Conservation (phyloP, 2,329 filamentous ascomycete species). For the Sclerotinia glacialis region DNA sequence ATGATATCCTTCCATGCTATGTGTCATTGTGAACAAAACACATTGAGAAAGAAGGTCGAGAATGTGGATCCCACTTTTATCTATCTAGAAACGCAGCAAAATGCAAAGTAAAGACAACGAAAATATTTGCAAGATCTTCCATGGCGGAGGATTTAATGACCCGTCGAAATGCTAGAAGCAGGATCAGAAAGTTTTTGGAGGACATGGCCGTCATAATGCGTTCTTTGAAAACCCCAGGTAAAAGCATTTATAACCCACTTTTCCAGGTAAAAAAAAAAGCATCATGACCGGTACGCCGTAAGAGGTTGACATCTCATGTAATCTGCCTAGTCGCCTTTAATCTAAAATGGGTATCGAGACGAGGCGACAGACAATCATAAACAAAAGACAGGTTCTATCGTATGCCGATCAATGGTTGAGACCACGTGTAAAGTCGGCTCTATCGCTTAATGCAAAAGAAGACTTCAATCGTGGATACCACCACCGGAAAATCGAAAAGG, state of each 20-base stretch:
- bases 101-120: constrained; percentile 31
- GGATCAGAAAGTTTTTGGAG: constrained; percentile 32
- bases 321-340: constrained; percentile 37
- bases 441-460: constrained; percentile 34
- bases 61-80: constrained; percentile 36
- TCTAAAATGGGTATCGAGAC: constrained; percentile 40
- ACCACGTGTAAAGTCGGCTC: constrained; percentile 32
- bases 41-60: constrained; percentile 23
- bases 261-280: constrained; percentile 36
- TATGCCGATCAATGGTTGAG: constrained; percentile 40
- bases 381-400: constrained; percentile 43
- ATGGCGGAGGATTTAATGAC: constrained; percentile 28
- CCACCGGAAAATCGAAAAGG: constrained; percentile 38
- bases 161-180: constrained; percentile 32
- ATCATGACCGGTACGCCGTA: constrained; percentile 39
- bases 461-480: constrained; percentile 33
- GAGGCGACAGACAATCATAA: constrained; percentile 35
- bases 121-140: constrained; percentile 36
- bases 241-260: constrained; percentile 14
- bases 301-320: constrained; percentile 36
- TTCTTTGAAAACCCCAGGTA: constrained; percentile 33
- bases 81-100: constrained; percentile 30
- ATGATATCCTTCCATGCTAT: constrained; percentile 25
- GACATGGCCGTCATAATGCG: constrained; percentile 41
- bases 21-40: constrained; percentile 19